Conservation (phyloP, 139 green algal species). For the Axilococcus clingmanii region DNA sequence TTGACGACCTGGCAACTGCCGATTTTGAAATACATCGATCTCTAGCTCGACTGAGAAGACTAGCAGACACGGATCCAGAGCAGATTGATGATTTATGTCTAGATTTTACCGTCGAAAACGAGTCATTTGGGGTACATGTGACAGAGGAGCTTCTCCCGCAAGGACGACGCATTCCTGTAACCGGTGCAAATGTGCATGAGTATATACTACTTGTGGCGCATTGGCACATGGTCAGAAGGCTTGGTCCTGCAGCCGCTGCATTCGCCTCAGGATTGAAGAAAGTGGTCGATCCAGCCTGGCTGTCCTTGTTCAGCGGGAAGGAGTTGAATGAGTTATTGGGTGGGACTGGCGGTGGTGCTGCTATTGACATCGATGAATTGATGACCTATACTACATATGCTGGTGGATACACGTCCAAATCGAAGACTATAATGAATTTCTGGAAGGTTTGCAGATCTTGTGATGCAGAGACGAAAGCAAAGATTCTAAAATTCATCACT, state of each 20-base stretch:
- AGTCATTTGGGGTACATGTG: slow-evolving; percentile 45
- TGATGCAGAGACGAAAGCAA: slow-evolving; percentile 27
- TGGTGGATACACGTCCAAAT: slow-evolving; percentile 47
- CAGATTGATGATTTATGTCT: slow-evolving; percentile 59
- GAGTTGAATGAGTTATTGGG: slow-evolving; percentile 78
- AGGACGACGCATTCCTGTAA: slow-evolving; percentile 43
- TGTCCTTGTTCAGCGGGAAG: slow-evolving; percentile 69
- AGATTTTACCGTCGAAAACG: slow-evolving; percentile 60
- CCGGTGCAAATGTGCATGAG: slow-evolving; percentile 51
- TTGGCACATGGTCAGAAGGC: slow-evolving; percentile 64
- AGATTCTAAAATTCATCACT: slow-evolving; percentile 84
- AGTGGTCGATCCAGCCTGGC: slow-evolving; percentile 38
- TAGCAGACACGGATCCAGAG: slow-evolving; percentile 43
- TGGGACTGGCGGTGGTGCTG: slow-evolving; percentile 36
- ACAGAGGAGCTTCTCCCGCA: slow-evolving; percentile 52
- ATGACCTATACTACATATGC: slow-evolving; percentile 38
- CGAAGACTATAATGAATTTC: slow-evolving; percentile 64
- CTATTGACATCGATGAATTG: slow-evolving; percentile 73
- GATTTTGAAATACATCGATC: slow-evolving; percentile 49
- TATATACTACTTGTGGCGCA: slow-evolving; percentile 78
- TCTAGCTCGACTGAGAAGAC: slow-evolving; percentile 36
- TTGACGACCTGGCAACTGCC: slow-evolving; percentile 63
- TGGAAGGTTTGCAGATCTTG: slow-evolving; percentile 67
- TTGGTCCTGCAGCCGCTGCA: slow-evolving; percentile 44
- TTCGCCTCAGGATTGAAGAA: slow-evolving; percentile 52